phyloP scores from a whole-genome alignment of 1,139 yeast genomes.

The Sugiyamaella novakii region DNA sequence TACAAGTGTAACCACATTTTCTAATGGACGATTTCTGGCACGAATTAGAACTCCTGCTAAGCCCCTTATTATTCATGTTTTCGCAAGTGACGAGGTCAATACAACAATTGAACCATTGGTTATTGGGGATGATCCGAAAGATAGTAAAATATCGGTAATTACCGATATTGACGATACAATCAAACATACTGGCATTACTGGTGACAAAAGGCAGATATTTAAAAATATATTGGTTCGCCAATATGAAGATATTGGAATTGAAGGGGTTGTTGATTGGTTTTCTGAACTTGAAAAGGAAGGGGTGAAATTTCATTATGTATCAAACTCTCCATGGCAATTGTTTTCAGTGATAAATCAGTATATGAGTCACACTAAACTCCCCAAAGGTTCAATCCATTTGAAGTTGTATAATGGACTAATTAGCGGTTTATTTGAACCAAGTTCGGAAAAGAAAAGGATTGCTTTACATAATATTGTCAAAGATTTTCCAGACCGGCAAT shows the following conservation, averaged over 20 bases:
- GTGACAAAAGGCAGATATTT: slow-evolving; percentile 80
- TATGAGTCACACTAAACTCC: slow-evolving; percentile 58
- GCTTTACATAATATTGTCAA: slow-evolving; percentile 63
- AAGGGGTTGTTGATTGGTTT: slow-evolving; percentile 76
- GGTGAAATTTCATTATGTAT: slow-evolving; percentile 81
- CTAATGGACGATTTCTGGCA: slow-evolving; percentile 43
- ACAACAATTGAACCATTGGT: slow-evolving; percentile 26
- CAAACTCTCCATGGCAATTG: slow-evolving; percentile 93
- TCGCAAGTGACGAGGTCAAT: slow-evolving; percentile 29
- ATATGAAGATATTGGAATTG: slow-evolving; percentile 65
- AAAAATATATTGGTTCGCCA: slow-evolving; percentile 73
- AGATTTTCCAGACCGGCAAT: slow-evolving; percentile 77
- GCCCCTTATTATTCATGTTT: slow-evolving; percentile 33
- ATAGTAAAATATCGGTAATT: slow-evolving; percentile 68
- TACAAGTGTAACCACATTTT: slow-evolving; percentile 34
- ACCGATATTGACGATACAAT: slow-evolving; percentile 96
- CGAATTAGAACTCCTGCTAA: slow-evolving; percentile 37
- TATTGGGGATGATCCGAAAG: slow-evolving; percentile 29
- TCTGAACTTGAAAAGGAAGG: slow-evolving; percentile 44
- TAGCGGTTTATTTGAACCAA: slow-evolving; percentile 81
- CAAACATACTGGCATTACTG: slow-evolving; percentile 84
- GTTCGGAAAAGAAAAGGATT: slow-evolving; percentile 73
- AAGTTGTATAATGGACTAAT: slow-evolving; percentile 84
- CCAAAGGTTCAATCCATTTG: slow-evolving; percentile 76
- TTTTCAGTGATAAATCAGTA: slow-evolving; percentile 66